A percentile compares a stretch with the other conserved stretches of the same genome.
These are phyloP conservation scores for Tolypocladium endophyticum DNA, from an alignment of 2,329 filamentous ascomycete genomes.

Conservation along the genomic window DNA sequence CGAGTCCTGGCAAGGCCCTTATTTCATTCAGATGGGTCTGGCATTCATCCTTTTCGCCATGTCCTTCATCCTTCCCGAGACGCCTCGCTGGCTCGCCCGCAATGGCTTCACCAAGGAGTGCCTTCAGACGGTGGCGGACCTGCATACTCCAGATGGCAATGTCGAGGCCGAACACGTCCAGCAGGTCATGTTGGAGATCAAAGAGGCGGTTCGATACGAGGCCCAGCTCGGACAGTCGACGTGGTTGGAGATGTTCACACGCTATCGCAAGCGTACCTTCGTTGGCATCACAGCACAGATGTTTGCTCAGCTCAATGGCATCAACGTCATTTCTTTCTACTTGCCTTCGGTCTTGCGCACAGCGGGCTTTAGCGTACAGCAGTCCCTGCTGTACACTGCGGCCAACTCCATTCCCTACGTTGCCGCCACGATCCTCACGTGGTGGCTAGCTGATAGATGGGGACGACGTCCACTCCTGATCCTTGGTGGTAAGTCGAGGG, in stretches of 20 bases:
- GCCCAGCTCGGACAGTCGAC: constrained; percentile 3
- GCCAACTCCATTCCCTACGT: constrained; percentile 28
- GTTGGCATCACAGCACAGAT: constrained; percentile 28
- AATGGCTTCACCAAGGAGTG: constrained; percentile 20
- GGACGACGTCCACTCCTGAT: constrained; percentile 26
- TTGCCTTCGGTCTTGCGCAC: constrained; percentile 22
- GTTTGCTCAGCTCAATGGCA: constrained; percentile 29
- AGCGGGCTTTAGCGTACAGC: constrained; percentile 23
- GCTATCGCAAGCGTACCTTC: constrained; percentile 28
- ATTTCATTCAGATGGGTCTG: constrained; percentile 7
- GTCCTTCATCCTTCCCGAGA: constrained; percentile 18
- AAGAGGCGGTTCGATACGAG: constrained; percentile 3
- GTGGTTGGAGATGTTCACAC: constrained; percentile 28
- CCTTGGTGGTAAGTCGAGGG: constrained; percentile 6
- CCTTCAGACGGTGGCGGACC: constrained; percentile 10
- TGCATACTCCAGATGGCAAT: background rate
- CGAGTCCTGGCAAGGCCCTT: constrained; percentile 7
- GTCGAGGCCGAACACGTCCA: background rate
- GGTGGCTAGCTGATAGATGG: constrained; percentile 28
- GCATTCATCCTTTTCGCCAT: constrained; percentile 5
- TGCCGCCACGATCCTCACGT: constrained; percentile 25
- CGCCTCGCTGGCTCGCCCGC: constrained; percentile 27
- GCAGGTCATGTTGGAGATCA: background rate
- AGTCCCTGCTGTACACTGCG: constrained; percentile 27
- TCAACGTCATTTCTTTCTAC: constrained; percentile 31